Base-by-base conservation (phyloP, 495 filamentous ascomycete species). In the Chaetomium cochliodes region DNA sequence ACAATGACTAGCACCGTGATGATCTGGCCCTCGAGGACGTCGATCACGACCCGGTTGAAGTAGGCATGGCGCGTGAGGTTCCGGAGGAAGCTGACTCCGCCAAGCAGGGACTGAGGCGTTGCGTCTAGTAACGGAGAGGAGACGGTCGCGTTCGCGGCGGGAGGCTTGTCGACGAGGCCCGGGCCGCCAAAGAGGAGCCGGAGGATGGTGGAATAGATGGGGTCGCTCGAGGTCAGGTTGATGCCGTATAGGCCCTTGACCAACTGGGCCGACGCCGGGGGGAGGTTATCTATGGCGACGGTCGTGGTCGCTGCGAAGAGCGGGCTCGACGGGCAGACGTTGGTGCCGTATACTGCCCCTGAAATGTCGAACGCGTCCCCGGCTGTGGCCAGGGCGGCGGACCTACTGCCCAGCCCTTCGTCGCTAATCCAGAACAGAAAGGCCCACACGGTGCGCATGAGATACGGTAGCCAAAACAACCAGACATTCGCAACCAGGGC, bases 361-460 rank as follows among this genome's bases (percentile, higher is more conserved):
- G 55, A 15, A 30, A 47, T 1, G 22, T 22, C 28, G 59, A 66
- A 25, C 47, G 1, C 46, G 46, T 15, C 28, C 1, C 30, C 60
- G 44, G 3, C n/a, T 22, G 42, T 5, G 2, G 18, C 50, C 11
- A 42, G 13, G 56, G 54, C 44, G 22, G 44, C 47, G 6, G 67
- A 28, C 20, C 60, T 64, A 20, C 51, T 63, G 60, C 87, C 83
- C 84, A 93, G 92, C 41, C 90, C 90, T 49, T 92, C 94, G 79
- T 99, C 96, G 42, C 89, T 93, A 62, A 98, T 77, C 93, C 93
- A 98, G 78, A 99, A 97, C 58, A 97, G 78, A 62, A 89, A 86
- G 53, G 92, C 83, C 94, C 94, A 99, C 25, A 96, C 87, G 41
- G 89, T 87, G 53, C 94, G 85, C 85, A 97, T 94, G 41, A 89